These are phyloP conservation scores for Trichoderma orchidacearum DNA, from an alignment of 495 filamentous ascomycete genomes.

Conservation along the genomic window DNA sequence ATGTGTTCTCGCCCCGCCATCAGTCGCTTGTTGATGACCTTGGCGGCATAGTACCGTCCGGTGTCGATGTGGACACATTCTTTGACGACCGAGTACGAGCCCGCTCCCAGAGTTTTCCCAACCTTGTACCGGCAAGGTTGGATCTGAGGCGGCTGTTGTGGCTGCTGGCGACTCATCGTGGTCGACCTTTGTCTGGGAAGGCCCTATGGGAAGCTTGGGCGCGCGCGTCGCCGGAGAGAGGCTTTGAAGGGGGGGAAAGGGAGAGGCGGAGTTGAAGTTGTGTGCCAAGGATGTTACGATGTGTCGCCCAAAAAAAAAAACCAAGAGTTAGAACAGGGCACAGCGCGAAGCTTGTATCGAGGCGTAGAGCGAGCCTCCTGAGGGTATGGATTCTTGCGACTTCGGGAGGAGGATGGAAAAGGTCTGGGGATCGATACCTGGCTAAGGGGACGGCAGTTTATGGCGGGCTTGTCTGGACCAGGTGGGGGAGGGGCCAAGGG, in stretches of 20 bases:
- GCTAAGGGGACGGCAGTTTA: background rate
- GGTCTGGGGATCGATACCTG: background rate
- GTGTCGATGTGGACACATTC: slow-evolving; percentile 99
- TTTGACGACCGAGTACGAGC: slow-evolving; percentile 98
- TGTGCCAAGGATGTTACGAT: too few relatives aligned
- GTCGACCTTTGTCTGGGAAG: background rate
- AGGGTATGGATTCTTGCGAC: background rate
- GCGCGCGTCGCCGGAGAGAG: background rate
- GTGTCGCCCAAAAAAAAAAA: too few relatives aligned
- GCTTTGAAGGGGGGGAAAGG: background rate
- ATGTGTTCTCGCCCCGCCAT: slow-evolving; percentile 98
- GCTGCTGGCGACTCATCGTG: slow-evolving; percentile 1
- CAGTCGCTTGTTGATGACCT: slow-evolving; percentile 96
- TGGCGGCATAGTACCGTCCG: slow-evolving; percentile 94
- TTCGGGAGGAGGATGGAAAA: background rate
- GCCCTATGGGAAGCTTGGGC: background rate
- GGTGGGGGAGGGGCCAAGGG: background rate
- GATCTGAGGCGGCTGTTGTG: slow-evolving; percentile 17
- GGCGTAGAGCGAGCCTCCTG: background rate
- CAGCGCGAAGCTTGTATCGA: background rate
- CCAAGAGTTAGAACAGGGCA: too few relatives aligned
- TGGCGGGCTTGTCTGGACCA: background rate
- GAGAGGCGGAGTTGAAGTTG: background rate
- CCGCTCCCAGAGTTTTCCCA: slow-evolving; percentile 90
- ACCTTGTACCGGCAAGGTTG: slow-evolving; percentile 80